Evolutionary conservation across 495 filamentous ascomycete species (phyloP), one percentile per base, ranked within the genome.

Genomic region (Aspergillus sparsus): DNA sequence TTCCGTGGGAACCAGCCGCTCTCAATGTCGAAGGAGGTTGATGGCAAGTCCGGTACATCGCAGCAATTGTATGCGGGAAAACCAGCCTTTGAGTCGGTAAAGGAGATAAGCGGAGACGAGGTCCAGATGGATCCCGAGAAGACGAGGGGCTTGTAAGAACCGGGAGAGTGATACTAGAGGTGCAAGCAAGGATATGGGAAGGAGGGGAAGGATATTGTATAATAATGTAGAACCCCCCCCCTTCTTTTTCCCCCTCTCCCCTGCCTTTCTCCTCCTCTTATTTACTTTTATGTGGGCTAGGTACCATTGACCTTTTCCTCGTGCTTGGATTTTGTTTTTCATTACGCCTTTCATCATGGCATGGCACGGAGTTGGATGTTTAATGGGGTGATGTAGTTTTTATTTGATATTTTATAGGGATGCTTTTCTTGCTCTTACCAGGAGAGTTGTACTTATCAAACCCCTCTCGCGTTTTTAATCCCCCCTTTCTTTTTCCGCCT

Each of bases 1-100:
- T 98, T 98, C 78, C 84, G 95, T 45, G 95, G 94, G n/a, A 98
- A 98, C 76, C 83, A 89, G 64, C 92, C 94, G 46, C 81, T 96
- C 62, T 80, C 84, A 31, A 81, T 89, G 32, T 75, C 77, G 49
- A 77, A 85, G 61, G 86, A 92, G 66, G 57, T 82, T 18, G 81
- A 89, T 49, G 80, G 77, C 35, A 77, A 80, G 45, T 69, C 76
- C 18, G 72, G 74, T 49, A 60, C 68, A 31, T 65, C 55, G 34
- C 70, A 65, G 57, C 89, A 93, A 71, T 70, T 97, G 51, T 97
- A 97, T 73, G 90, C 85, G 8, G 93, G 93, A 34, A 84, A 82
- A 67, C 82, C 85, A 31, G 89, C 88, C 35, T 92, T 87, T 71
- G 74, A 80, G 37, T 79, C 80, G 27, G 76, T 81, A 44, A 80